These are phyloP conservation scores for Xylaria sp. DNA, from an alignment of 2,329 filamentous ascomycete genomes.

Conservation along the genomic window DNA sequence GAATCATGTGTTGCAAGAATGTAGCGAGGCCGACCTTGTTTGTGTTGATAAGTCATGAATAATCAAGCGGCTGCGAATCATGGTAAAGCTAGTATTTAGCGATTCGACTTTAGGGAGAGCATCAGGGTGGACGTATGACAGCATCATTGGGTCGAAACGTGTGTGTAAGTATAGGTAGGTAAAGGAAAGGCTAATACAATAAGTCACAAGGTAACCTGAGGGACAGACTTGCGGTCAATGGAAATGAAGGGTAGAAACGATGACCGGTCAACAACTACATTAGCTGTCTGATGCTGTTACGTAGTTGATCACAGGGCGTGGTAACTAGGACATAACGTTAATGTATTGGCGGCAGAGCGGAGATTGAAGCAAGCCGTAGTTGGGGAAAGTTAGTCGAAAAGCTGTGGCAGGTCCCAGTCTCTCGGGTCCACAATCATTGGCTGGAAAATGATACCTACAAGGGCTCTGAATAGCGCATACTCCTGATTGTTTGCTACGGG, in stretches of 20 bases:
- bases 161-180: neutral
- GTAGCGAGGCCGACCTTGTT: slow-evolving; percentile 15
- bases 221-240: slow-evolving; percentile 1
- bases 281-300: neutral
- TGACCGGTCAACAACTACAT: neutral
- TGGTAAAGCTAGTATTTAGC: neutral
- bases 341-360: slow-evolving; percentile 6
- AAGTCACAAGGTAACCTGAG: neutral
- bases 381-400: neutral
- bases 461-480: neutral
- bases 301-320: slow-evolving; percentile 2
- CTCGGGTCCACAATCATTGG: slow-evolving; percentile 12
- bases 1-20: slow-evolving; percentile 19
- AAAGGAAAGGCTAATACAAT: slow-evolving; percentile 11
- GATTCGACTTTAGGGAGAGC: neutral
- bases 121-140: slow-evolving; percentile 2
- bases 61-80: slow-evolving; percentile 16
- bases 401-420: neutral
- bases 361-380: slow-evolving; percentile 3
- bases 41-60: slow-evolving; percentile 9
- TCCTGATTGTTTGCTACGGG: slow-evolving; percentile 21
- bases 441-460: slow-evolving; percentile 4
- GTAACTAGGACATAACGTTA: neutral
- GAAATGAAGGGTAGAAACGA: neutral
- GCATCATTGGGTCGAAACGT: neutral